Conservation (phyloP, 495 filamentous ascomycete species). For the Echria macrotheca region DNA sequence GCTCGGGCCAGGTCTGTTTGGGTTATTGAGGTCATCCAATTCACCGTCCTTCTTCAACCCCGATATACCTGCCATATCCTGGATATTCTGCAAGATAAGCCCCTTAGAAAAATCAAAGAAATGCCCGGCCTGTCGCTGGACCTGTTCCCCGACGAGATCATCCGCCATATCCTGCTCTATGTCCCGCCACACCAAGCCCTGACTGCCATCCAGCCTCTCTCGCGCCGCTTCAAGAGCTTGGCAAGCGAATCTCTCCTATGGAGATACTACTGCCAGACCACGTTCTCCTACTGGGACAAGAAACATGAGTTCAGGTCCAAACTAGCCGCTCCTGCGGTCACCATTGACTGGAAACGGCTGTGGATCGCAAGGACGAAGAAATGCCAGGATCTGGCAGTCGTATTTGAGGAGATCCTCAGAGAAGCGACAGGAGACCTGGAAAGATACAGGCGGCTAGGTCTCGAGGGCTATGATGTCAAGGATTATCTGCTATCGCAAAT, state of each 20-base stretch:
- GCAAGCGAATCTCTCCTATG: slow-evolving; percentile 70
- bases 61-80: no score
- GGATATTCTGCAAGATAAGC: no score
- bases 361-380: slow-evolving; percentile 56
- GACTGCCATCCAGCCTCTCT: slow-evolving; percentile 50
- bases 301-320: slow-evolving; percentile 59
- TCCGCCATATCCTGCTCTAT: slow-evolving; percentile 61
- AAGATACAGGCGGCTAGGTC: slow-evolving; percentile 62
- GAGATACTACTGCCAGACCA: slow-evolving; percentile 62
- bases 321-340: slow-evolving; percentile 39
- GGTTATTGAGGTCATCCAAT: no score
- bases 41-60: no score
- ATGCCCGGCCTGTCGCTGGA: slow-evolving; percentile 30
- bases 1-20: no score
- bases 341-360: slow-evolving; percentile 70
- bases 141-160: slow-evolving; percentile 65
- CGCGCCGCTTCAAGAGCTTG: slow-evolving; percentile 57
- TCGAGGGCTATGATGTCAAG: slow-evolving; percentile 80
- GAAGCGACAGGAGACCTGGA: slow-evolving; percentile 63
- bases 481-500: slow-evolving; percentile 70
- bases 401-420: slow-evolving; percentile 65
- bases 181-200: slow-evolving; percentile 51
- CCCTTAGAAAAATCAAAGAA: no score
- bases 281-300: slow-evolving; percentile 68
- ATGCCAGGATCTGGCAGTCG: slow-evolving; percentile 48